Evolutionary conservation across 129 eudicot genomes (phyloP).

Genomic region (Lactuca saligna): DNA sequence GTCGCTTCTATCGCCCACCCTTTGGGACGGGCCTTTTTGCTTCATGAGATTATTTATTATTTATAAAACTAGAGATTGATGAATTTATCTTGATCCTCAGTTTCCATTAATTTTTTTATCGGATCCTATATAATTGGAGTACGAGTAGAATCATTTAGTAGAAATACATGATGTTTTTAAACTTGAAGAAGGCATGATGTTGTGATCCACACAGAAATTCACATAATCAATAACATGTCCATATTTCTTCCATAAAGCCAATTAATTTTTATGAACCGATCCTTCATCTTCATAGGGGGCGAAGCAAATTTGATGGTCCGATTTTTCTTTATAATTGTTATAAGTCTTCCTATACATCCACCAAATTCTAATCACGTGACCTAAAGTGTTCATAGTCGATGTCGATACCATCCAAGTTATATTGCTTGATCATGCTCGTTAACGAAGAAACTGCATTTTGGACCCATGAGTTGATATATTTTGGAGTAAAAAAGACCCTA

Average conservation of each 20-base stretch:
- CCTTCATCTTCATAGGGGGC: constrained; percentile 50
- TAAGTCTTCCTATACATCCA: constrained; percentile 52
- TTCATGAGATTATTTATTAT: neutral
- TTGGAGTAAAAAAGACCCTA: constrained; percentile 34
- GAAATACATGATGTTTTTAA: neutral
- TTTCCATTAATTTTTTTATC: neutral
- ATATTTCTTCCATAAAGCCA: constrained; percentile 51
- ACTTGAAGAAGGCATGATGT: neutral
- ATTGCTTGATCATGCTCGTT: constrained; percentile 42
- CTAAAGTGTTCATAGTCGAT: constrained; percentile 59
- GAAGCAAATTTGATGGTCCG: constrained; percentile 41
- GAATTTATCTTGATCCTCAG: neutral
- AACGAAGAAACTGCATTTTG: constrained; percentile 50
- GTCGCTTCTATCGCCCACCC: too few species aligned
- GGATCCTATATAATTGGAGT: neutral
- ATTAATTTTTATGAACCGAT: constrained; percentile 40
- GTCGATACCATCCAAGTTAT: constrained; percentile 55
- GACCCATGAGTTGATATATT: constrained; percentile 53
- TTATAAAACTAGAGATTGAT: neutral
- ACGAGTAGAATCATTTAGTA: neutral
- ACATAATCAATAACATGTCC: constrained; percentile 58
- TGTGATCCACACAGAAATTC: constrained; percentile 37
- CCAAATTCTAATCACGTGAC: constrained; percentile 25
- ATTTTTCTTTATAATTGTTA: constrained; percentile 39
- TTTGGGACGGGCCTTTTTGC: too few species aligned